Percentiles rank a stretch among this genome's conserved stretches.
Evolutionary conservation across 2,329 filamentous ascomycete genomes (phyloP).

Genomic region (Teratosphaeria viscida): DNA sequence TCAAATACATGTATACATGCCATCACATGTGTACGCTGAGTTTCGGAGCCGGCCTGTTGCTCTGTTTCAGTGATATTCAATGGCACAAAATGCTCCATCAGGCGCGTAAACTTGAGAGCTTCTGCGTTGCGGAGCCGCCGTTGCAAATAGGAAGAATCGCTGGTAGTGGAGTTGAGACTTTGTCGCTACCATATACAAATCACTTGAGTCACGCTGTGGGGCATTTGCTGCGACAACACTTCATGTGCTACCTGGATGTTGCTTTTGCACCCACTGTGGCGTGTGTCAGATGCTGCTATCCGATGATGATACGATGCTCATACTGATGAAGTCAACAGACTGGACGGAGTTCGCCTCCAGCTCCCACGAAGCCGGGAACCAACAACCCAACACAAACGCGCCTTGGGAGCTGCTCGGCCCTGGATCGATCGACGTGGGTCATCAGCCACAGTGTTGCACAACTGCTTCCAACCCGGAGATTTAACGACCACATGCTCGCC

Average conservation of each 20-base stretch:
- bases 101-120: not conserved
- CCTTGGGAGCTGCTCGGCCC: not conserved
- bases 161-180: conserved; percentile 12
- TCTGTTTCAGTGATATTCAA: not conserved
- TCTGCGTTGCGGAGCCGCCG: conserved; percentile 2
- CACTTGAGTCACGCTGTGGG: conserved; percentile 7
- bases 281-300: conserved; percentile 15
- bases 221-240: conserved; percentile 2
- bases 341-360: not conserved
- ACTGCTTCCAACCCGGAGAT: not conserved
- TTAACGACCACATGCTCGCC: not conserved
- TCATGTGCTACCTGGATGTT: conserved; percentile 13
- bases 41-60: not conserved
- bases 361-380: not conserved
- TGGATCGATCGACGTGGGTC: not conserved
- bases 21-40: not conserved
- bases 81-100: not conserved
- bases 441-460: not conserved
- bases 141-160: conserved; percentile 1
- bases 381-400: not conserved
- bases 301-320: not conserved
- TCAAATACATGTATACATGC: not conserved
- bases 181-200: conserved; percentile 7
- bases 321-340: not conserved
- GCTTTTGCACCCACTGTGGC: conserved; percentile 10